phyloP scores from a whole-genome alignment of 2,329 filamentous ascomycete species.

The Sclerotinia glacialis region DNA sequence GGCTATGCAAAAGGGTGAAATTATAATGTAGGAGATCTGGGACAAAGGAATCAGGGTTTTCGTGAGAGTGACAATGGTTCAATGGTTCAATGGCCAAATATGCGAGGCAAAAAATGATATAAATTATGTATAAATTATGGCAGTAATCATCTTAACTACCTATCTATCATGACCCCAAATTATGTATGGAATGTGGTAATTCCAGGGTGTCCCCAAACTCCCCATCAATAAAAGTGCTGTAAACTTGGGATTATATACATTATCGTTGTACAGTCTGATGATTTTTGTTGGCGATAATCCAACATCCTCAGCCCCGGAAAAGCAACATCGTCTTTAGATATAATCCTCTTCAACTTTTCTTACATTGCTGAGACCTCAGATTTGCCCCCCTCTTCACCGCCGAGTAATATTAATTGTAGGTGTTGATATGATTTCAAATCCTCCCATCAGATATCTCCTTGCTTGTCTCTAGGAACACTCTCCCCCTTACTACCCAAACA shows the following conservation, averaged over 20 bases:
- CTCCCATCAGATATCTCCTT: not conserved
- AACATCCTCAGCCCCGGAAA: conserved; percentile 3
- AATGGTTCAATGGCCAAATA: not conserved
- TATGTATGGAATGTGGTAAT: not conserved
- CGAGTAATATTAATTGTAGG: conserved; percentile 14
- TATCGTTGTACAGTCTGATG: conserved; percentile 25
- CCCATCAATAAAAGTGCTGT: not conserved
- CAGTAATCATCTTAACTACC: conserved; percentile 3
- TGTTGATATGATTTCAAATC: not conserved
- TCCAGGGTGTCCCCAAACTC: conserved; percentile 12
- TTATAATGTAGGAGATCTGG: too few relatives aligned
- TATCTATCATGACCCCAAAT: not conserved
- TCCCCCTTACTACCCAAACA: conserved; percentile 3
- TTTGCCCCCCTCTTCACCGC: not conserved
- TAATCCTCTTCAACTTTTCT: conserved; percentile 4
- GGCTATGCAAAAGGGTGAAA: too few relatives aligned
- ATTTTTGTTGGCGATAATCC: conserved; percentile 22
- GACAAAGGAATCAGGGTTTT: too few relatives aligned
- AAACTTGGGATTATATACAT: conserved; percentile 20
- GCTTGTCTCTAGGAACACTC: not conserved
- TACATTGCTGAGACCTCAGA: not conserved
- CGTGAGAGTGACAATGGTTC: too few relatives aligned
- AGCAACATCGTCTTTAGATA: conserved; percentile 13
- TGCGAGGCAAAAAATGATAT: not conserved
- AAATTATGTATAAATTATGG: conserved; percentile 18